Evolutionary conservation across 495 filamentous ascomycete genomes (phyloP).

Genomic region (Echria macrotheca): DNA sequence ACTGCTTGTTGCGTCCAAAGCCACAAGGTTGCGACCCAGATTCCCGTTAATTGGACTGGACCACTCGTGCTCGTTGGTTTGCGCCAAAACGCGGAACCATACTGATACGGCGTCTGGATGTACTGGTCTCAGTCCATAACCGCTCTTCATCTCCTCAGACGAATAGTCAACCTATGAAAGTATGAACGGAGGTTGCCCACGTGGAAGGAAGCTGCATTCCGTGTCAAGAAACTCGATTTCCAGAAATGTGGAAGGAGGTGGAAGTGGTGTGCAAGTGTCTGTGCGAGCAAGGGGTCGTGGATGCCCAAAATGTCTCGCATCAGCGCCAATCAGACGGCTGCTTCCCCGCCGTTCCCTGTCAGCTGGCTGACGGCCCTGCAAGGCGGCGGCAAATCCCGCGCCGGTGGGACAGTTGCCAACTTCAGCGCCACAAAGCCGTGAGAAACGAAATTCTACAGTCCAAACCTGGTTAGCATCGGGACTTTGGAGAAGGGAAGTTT

Average conservation of each 20-base stretch:
- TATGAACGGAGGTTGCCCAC: no score
- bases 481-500: not conserved
- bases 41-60: not conserved
- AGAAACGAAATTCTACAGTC: not conserved
- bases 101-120: no score
- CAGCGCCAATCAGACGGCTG: conserved; percentile 2
- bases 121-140: not conserved
- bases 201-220: not conserved
- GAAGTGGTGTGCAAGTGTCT: not conserved
- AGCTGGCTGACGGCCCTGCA: not conserved
- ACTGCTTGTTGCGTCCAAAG: not conserved
- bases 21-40: conserved; percentile 2
- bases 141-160: not conserved
- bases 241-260: not conserved
- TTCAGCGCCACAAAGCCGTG: not conserved
- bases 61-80: not conserved
- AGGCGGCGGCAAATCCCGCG: conserved; percentile 10
- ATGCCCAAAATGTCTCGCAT: conserved; percentile 2
- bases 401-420: not conserved
- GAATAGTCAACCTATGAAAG: no score
- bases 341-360: not conserved
- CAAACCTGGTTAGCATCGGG: not conserved
- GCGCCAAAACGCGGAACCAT: no score
- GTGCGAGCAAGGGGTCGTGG: not conserved
- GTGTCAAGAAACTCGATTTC: not conserved